Conservation (phyloP, 352 stramenopile species). For the Phytophthora podocarpi region DNA sequence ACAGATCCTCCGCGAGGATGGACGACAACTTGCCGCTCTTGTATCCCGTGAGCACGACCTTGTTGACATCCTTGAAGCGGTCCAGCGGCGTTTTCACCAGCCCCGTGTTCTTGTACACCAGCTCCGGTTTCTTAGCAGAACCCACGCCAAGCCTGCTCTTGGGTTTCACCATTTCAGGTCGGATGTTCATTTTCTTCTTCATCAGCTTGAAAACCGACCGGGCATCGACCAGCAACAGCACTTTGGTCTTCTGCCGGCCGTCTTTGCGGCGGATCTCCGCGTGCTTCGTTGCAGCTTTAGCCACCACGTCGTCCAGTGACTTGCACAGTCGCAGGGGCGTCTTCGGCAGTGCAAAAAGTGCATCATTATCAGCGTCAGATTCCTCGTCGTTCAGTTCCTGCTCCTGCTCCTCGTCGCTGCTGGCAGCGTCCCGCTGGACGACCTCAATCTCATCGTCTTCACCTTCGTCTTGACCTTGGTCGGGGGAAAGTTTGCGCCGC, state of each 20-base stretch:
- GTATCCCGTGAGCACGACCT: slow-evolving; percentile 56
- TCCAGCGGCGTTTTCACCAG: slow-evolving; percentile 79
- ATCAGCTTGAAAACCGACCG: slow-evolving; percentile 61
- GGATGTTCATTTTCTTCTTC: slow-evolving; percentile 66
- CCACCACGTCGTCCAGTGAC: slow-evolving; percentile 60
- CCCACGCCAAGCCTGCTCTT: slow-evolving; percentile 65
- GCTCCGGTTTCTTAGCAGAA: slow-evolving; percentile 60
- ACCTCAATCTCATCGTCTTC: slow-evolving; percentile 37
- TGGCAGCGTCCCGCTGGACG: slow-evolving; percentile 10
- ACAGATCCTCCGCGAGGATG: slow-evolving; percentile 66
- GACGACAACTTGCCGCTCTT: slow-evolving; percentile 66
- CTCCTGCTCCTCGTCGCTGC: slow-evolving; percentile 17
- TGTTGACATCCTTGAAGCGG: slow-evolving; percentile 70
- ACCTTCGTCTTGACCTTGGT: slow-evolving; percentile 16
- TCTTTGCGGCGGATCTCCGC: slow-evolving; percentile 60
- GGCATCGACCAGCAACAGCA: slow-evolving; percentile 63
- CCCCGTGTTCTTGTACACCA: slow-evolving; percentile 62
- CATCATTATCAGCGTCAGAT: slow-evolving; percentile 5
- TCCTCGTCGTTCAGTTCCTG: slow-evolving; percentile 26
- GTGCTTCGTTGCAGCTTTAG: slow-evolving; percentile 43
- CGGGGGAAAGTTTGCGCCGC: slow-evolving; percentile 42
- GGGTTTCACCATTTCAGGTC: slow-evolving; percentile 52
- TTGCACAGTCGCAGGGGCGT: slow-evolving; percentile 46
- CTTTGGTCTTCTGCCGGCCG: slow-evolving; percentile 67
- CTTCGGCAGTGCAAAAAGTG: slow-evolving; percentile 28